Evolutionary conservation across 139 green algal species (phyloP).

Genomic region (Eudorina sp.): DNA sequence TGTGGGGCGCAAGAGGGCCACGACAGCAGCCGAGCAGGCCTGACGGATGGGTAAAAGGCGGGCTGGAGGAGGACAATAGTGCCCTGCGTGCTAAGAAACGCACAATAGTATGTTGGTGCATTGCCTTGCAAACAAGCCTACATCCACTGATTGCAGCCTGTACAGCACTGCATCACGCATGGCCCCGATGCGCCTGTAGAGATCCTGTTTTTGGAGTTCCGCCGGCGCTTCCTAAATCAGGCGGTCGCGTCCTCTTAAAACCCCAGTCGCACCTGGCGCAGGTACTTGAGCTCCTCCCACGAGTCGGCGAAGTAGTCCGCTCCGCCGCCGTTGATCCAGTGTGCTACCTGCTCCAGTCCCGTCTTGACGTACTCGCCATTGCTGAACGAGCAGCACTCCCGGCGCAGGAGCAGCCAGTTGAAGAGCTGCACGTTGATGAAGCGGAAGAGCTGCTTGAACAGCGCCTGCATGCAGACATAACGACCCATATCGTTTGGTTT

Average conservation of each 20-base stretch:
- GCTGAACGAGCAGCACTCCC: conserved; percentile 99
- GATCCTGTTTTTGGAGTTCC: no score
- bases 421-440: conserved; percentile 99
- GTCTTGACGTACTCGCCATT: conserved; percentile 99
- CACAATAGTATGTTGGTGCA: background rate
- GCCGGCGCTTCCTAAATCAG: conserved; percentile 8
- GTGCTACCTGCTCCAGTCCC: conserved; percentile 94
- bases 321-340: conserved; percentile 89
- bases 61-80: no score
- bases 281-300: conserved; percentile 96
- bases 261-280: conserved; percentile 92
- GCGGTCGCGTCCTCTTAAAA: conserved; percentile 80
- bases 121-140: no score
- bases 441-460: conserved; percentile 73
- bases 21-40: no score
- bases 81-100: no score
- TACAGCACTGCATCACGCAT: conserved; percentile 42
- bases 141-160: no score
- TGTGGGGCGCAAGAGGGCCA: no score
- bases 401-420: conserved; percentile 98
- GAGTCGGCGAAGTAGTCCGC: conserved; percentile 86
- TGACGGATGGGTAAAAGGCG: no score
- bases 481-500: no score
- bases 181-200: conserved; percentile 83
- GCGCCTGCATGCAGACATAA: no score